A percentile compares a stretch with the other conserved stretches of the same genome.
These are phyloP conservation scores for Rhizopus microsporus DNA, from an alignment of 371 early-diverging fungal genomes.

Conservation along the genomic window DNA sequence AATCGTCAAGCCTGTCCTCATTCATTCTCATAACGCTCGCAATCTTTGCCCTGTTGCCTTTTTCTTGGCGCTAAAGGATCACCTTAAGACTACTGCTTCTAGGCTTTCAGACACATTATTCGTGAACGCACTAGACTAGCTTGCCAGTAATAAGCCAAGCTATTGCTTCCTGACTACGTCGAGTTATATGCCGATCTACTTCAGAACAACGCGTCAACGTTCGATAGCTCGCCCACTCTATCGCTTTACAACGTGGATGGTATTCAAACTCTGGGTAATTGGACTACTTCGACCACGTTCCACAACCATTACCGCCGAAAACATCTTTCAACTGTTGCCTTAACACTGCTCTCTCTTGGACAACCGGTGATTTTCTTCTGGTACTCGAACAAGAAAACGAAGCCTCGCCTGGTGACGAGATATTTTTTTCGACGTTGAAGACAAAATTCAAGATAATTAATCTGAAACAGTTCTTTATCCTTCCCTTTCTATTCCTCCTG, in stretches of 20 bases:
- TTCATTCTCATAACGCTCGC: neutral
- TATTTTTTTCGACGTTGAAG: too few species aligned
- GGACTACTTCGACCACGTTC: neutral
- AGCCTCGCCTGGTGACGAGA: too few species aligned
- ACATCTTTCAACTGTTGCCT: neutral
- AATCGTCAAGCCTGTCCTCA: slow-evolving; percentile 3
- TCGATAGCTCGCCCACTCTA: slow-evolving; percentile 5
- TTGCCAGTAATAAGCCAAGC: neutral
- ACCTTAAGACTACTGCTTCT: neutral
- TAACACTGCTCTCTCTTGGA: neutral
- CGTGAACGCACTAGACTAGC: neutral
- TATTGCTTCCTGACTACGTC: neutral
- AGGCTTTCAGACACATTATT: neutral
- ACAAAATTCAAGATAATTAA: too few species aligned
- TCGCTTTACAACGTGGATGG: slow-evolving; percentile 1
- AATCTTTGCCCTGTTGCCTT: neutral
- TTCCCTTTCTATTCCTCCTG: too few species aligned
- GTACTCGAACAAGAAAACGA: too few species aligned
- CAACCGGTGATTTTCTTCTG: too few species aligned
- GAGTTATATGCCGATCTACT: neutral
- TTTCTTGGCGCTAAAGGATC: neutral
- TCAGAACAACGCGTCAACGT: slow-evolving; percentile 4
- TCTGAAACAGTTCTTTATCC: too few species aligned
- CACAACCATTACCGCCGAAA: neutral
- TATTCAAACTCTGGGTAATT: slow-evolving; percentile 7